phyloP scores from a whole-genome alignment of 768 basidiomycete genomes.

The Heimioporus sp. region DNA sequence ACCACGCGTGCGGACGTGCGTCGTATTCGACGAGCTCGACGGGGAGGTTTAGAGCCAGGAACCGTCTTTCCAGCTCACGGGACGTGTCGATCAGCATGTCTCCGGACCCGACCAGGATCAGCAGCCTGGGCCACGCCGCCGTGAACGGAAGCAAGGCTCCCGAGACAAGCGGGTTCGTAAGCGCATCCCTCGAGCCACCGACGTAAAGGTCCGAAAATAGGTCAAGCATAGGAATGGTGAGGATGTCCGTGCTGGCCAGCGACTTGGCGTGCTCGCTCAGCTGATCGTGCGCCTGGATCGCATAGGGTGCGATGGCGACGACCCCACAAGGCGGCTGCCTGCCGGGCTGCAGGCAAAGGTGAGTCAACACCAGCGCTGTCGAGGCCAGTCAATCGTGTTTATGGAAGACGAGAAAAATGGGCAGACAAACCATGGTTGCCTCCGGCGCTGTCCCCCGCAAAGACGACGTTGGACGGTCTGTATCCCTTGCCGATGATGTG shows the following conservation, averaged over 20 bases:
- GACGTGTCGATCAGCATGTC: slow-evolving; percentile 14
- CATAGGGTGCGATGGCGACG: slow-evolving; percentile 50
- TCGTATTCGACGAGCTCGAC: slow-evolving; percentile 27
- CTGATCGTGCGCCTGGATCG: slow-evolving; percentile 1
- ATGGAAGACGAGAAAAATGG: too few species aligned
- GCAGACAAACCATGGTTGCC: slow-evolving; percentile 20
- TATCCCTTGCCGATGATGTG: slow-evolving; percentile 23
- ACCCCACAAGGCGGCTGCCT: slow-evolving; percentile 51
- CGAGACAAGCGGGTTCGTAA: slow-evolving; percentile 18
- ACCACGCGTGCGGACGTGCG: slow-evolving; percentile 23
- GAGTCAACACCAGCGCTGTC: slow-evolving; percentile 21
- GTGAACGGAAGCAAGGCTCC: slow-evolving; percentile 13
- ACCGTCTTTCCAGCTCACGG: slow-evolving; percentile 6
- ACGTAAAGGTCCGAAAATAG: slow-evolving; percentile 4
- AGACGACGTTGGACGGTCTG: slow-evolving; percentile 10
- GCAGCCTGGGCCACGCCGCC: slow-evolving; percentile 20
- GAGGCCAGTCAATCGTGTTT: not conserved
- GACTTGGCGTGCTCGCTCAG: slow-evolving; percentile 3
- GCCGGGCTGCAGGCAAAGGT: slow-evolving; percentile 50
- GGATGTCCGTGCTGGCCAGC: not conserved
- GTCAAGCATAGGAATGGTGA: not conserved
- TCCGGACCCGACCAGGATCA: slow-evolving; percentile 18
- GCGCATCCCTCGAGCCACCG: slow-evolving; percentile 2
- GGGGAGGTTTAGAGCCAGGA: not conserved
- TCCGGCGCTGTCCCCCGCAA: slow-evolving; percentile 27